Evolutionary conservation across 169 alveolate genomes (phyloP), one percentile per base, ranked within the genome.

Genomic region (Neospora caninum): DNA sequence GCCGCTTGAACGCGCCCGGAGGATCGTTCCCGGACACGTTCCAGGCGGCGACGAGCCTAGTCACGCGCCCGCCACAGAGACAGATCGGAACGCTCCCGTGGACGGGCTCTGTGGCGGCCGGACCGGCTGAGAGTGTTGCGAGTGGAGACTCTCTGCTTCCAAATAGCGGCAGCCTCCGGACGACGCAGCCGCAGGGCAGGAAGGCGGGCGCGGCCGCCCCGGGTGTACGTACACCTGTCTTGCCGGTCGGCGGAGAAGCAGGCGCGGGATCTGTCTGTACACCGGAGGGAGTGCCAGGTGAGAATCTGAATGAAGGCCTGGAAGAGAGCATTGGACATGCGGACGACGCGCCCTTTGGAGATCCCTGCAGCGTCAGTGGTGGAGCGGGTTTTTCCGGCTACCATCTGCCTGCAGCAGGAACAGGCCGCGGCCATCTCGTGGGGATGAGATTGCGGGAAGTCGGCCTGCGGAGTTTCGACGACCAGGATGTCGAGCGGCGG

Each of bases 391-490:
- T 64, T 27, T 64, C 73, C 34, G 73, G 73, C n/a, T 64, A 64
- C 31, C 25, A 27, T 22, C 73, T 64, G 34, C 73, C 73, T 7
- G 73, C n/a, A 6, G 73, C 73, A 29, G 73, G 73, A 4, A 16
- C n/a, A 6, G 67, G 88, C 7, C 88, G 95, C n/a, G 92, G 87
- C 91, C 95, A 94, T 13, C 95, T 80, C 49, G 83, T 93, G 69
- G 96, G 95, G 45, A 67, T 94, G 29, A 86, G 92, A 93, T 93
- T 88, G 89, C 93, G 88, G 92, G 96, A 94, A 67, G 96, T 94
- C 31, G 96, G 96, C n/a, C 41, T 92, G 67, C 89, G 96, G 86
- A 94, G 96, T 64, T 94, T 94, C 92, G 96, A 94, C 34, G 96
- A 94, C 94, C 96, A 94, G 78, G 93, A 94, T 49, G 94, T 94